These are phyloP conservation scores for Xylariaceae sp. DNA, from an alignment of 2,329 filamentous ascomycete species.

Conservation along the genomic window DNA sequence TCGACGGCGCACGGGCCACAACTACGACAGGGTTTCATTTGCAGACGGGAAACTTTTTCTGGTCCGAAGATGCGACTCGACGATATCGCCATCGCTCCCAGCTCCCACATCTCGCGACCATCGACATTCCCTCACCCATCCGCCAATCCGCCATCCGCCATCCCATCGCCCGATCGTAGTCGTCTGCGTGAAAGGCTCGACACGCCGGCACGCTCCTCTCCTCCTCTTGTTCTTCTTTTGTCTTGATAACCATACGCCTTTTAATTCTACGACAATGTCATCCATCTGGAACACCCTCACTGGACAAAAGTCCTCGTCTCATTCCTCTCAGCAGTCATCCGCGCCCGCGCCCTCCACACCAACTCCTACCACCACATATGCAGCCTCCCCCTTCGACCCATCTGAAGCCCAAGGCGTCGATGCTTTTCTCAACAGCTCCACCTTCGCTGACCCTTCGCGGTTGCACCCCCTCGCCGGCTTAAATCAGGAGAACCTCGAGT, in stretches of 20 bases:
- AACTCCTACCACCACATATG: constrained; percentile 48
- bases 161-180: no score
- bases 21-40: not conserved
- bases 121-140: not conserved
- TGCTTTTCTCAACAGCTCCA: constrained; percentile 73
- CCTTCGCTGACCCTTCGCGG: constrained; percentile 79
- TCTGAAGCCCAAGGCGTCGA: constrained; percentile 74
- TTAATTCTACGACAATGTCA: constrained; percentile 41
- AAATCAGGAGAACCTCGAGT: constrained; percentile 90
- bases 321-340: constrained; percentile 30
- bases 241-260: constrained; percentile 5
- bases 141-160: not conserved
- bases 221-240: constrained; percentile 9
- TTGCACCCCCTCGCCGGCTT: constrained; percentile 92
- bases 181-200: not conserved
- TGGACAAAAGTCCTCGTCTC: constrained; percentile 50
- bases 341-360: constrained; percentile 42
- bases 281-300: constrained; percentile 57
- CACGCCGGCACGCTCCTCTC: not conserved
- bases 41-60: constrained; percentile 19
- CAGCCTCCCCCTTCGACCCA: constrained; percentile 63
- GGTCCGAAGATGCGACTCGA: constrained; percentile 2
- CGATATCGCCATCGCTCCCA: constrained; percentile 9
- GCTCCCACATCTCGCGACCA: constrained; percentile 10
- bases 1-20: constrained; percentile 12